Evolutionary conservation across 179 eudicot species (phyloP).

Genomic region (Patellifolia procumbens): DNA sequence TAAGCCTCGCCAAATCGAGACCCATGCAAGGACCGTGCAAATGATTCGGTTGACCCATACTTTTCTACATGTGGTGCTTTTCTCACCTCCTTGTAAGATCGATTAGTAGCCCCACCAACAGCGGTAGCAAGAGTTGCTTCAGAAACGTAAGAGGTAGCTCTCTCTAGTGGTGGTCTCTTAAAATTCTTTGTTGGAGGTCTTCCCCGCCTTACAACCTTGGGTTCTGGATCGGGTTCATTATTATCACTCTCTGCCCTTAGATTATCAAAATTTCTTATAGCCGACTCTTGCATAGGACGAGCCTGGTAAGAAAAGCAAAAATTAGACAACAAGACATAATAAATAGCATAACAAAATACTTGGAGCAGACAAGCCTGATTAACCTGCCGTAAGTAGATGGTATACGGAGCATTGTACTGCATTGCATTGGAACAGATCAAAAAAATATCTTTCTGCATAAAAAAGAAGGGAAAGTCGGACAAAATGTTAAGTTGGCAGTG

Average conservation of each 20-base stretch:
- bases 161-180: constrained; percentile 59
- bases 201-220: constrained; percentile 64
- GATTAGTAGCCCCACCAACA: constrained; percentile 47
- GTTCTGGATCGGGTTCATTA: constrained; percentile 47
- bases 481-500: background rate
- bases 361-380: background rate
- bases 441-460: constrained; percentile 77
- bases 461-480: constrained; percentile 18
- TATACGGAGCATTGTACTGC: constrained; percentile 86
- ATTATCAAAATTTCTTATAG: constrained; percentile 61
- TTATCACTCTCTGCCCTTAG: constrained; percentile 70
- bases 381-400: constrained; percentile 93
- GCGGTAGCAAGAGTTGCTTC: constrained; percentile 64
- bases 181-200: constrained; percentile 74
- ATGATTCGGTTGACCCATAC: constrained; percentile 48
- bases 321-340: constrained; percentile 5
- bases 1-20: constrained; percentile 53
- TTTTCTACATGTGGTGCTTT: constrained; percentile 46
- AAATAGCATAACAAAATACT: background rate
- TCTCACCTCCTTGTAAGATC: constrained; percentile 56
- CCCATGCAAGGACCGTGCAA: constrained; percentile 38
- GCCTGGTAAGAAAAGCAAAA: constrained; percentile 46
- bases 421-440: constrained; percentile 93
- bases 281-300: constrained; percentile 79
- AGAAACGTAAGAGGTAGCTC: constrained; percentile 53